phyloP scores from a whole-genome alignment of 2,329 filamentous ascomycete species.

The Diaporthe batatas region DNA sequence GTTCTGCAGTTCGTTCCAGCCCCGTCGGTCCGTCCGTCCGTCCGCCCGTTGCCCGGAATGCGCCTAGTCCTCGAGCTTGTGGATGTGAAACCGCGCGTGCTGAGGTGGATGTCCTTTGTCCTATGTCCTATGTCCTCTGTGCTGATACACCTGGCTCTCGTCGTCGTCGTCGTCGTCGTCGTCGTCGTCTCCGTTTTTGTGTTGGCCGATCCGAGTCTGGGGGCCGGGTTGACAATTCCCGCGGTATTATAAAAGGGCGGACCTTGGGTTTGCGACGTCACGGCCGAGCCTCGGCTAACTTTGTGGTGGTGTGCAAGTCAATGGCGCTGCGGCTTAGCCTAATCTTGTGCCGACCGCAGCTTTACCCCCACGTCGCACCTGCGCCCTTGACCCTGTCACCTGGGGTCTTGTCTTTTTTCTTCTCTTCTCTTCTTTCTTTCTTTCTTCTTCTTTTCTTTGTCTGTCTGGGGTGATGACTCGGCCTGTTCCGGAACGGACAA shows the following conservation, averaged over 20 bases:
- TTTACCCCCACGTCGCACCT: slow-evolving; percentile 6
- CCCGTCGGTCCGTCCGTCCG: slow-evolving; percentile 16
- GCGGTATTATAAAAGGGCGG: slow-evolving; percentile 23
- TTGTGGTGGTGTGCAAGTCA: slow-evolving; percentile 16
- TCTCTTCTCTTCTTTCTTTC: too few relatives aligned
- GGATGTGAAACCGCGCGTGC: not conserved
- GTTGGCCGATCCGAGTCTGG: slow-evolving; percentile 10
- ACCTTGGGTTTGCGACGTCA: slow-evolving; percentile 35
- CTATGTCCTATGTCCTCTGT: not conserved
- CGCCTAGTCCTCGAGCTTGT: slow-evolving; percentile 24
- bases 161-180: not conserved
- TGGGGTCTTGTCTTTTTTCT: not conserved
- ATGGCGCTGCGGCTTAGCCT: slow-evolving; percentile 1
- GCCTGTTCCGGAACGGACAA: too few relatives aligned
- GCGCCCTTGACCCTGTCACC: not conserved
- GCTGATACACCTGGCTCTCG: slow-evolving; percentile 25
- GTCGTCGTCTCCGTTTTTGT: not conserved
- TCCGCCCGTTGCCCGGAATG: slow-evolving; percentile 28
- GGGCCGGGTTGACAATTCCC: slow-evolving; percentile 27
- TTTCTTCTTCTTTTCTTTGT: not conserved
- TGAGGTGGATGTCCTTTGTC: not conserved
- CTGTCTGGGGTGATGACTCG: slow-evolving; percentile 7
- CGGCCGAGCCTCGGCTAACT: slow-evolving; percentile 38
- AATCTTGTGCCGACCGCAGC: not conserved
- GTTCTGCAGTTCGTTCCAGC: too few relatives aligned